A percentile compares a stretch with the other conserved stretches of the same genome.
phyloP scores from a whole-genome alignment of 2,329 filamentous ascomycete species.

The Ascochyta pisi region DNA sequence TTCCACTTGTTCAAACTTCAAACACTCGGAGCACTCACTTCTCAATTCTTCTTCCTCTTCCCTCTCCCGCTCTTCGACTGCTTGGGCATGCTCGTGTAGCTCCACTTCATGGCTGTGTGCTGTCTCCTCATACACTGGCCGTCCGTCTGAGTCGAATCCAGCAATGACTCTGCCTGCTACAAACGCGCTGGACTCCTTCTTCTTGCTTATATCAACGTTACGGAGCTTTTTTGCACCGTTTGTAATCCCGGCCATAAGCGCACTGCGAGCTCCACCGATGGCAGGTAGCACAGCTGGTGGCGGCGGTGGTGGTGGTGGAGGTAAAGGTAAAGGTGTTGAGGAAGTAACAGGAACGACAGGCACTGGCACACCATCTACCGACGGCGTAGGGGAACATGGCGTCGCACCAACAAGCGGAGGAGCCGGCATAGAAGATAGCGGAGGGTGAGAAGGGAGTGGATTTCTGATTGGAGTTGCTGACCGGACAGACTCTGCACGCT shows the following conservation, averaged over 20 bases:
- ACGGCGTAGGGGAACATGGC: background rate
- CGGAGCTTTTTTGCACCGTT: conserved; percentile 1
- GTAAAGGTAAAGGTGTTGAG: background rate
- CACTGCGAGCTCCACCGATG: background rate
- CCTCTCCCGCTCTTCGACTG: conserved; percentile 1
- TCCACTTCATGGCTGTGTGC: conserved; percentile 19
- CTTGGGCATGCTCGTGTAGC: conserved; percentile 21
- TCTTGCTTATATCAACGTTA: conserved; percentile 2
- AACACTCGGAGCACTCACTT: background rate
- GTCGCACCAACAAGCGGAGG: background rate
- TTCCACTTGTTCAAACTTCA: background rate
- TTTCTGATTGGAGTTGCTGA: background rate
- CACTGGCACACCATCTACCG: background rate
- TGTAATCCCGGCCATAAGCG: conserved; percentile 1
- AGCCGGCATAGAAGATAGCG: background rate
- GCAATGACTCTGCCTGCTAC: background rate
- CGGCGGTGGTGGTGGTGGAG: background rate
- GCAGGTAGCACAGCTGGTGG: background rate
- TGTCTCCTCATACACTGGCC: conserved; percentile 16
- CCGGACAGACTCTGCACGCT: background rate
- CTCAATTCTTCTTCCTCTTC: background rate
- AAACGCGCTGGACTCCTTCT: background rate
- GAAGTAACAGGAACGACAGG: background rate
- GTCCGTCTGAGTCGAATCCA: background rate
- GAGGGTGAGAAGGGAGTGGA: background rate